A percentile compares a stretch with the other conserved stretches of the same genome.
Evolutionary conservation across 306 rosid species (phyloP).

Genomic region (Vachellia pachyceras): DNA sequence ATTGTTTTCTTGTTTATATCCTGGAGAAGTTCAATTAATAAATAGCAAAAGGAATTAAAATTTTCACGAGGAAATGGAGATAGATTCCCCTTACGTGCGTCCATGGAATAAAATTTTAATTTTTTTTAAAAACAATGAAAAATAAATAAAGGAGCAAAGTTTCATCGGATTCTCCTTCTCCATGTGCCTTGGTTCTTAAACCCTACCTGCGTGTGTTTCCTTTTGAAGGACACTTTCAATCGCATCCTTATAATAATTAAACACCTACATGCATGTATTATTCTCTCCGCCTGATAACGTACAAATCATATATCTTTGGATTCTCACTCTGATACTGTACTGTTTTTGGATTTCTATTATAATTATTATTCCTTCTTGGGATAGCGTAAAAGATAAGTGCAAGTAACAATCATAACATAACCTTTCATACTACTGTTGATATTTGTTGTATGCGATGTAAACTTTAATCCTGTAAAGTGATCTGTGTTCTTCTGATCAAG

Average conservation of each 20-base stretch:
- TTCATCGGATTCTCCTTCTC: constrained; percentile 63
- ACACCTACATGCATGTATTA: constrained; percentile 8
- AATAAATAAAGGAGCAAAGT: constrained; percentile 29
- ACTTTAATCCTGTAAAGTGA: constrained; percentile 49
- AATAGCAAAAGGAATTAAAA: constrained; percentile 35
- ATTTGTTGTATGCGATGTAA: constrained; percentile 5
- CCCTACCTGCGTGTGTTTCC: constrained; percentile 26
- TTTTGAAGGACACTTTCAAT: constrained; percentile 31
- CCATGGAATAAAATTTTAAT: constrained; percentile 23
- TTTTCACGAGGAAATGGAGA: constrained; percentile 47
- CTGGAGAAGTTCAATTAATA: not conserved
- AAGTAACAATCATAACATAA: constrained; percentile 22
- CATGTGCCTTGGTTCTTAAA: constrained; percentile 9
- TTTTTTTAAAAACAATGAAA: no score
- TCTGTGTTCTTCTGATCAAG: constrained; percentile 19
- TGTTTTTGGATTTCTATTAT: constrained; percentile 34
- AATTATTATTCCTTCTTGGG: constrained; percentile 32
- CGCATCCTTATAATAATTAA: constrained; percentile 34
- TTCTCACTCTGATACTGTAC: constrained; percentile 42
- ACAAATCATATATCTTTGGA: constrained; percentile 41
- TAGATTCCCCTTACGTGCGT: constrained; percentile 40
- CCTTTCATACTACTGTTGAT: not conserved
- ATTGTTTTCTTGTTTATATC: not conserved
- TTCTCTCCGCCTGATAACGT: not conserved
- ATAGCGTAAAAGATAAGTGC: constrained; percentile 37